phyloP scores from a whole-genome alignment of 345 rosid species.

The Citrus maxima region DNA sequence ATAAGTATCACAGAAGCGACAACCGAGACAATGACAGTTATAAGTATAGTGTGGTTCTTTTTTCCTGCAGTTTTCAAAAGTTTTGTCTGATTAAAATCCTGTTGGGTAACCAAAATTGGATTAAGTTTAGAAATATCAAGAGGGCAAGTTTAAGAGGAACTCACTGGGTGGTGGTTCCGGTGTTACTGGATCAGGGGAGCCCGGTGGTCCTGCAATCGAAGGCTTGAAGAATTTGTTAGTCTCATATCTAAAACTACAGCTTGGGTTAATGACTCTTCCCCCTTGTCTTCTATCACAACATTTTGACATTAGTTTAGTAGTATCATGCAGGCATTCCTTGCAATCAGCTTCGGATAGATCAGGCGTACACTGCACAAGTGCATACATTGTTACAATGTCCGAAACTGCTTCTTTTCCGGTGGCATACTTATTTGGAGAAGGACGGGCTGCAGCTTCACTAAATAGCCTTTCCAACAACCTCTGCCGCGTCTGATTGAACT shows the following conservation, averaged over 20 bases:
- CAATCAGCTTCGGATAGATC: constrained; percentile 35
- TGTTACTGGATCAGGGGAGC: constrained; percentile 2
- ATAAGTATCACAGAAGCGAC: constrained; percentile 6
- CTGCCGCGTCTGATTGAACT: constrained; percentile 15
- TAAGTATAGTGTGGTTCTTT: background rate
- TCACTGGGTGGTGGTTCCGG: constrained; percentile 7
- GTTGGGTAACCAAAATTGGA: background rate
- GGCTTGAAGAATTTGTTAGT: background rate
- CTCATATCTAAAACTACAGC: constrained; percentile 6
- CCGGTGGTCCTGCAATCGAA: background rate
- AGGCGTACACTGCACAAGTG: constrained; percentile 43
- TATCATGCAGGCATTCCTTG: constrained; percentile 20
- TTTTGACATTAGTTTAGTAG: background rate
- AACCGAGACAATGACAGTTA: background rate
- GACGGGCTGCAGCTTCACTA: constrained; percentile 25
- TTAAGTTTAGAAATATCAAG: background rate
- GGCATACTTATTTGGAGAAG: constrained; percentile 40
- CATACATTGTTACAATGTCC: constrained; percentile 21
- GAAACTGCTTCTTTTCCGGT: constrained; percentile 12
- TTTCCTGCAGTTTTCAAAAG: constrained; percentile 15
- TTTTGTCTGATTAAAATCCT: background rate
- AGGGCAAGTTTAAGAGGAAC: background rate
- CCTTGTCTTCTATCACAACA: constrained; percentile 2
- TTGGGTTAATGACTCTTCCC: constrained; percentile 4
- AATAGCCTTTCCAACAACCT: constrained; percentile 20